Conservation (phyloP, 768 basidiomycete species). For the Pulveroboletus frians region DNA sequence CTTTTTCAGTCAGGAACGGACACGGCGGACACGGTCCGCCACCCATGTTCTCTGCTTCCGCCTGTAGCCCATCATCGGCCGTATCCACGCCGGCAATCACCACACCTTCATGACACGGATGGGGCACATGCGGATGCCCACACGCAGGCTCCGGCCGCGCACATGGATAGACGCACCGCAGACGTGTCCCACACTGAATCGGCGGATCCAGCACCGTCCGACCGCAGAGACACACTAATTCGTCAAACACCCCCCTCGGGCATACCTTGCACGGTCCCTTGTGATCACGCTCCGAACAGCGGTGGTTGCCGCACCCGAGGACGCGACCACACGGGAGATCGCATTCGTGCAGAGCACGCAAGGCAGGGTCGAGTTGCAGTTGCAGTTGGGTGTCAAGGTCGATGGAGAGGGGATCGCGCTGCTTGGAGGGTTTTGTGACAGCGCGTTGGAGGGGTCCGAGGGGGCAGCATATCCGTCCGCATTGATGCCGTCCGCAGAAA, state of each 20-base stretch:
- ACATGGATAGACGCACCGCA: conserved; percentile 81
- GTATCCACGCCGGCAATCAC: conserved; percentile 25
- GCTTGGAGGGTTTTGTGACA: conserved; percentile 47
- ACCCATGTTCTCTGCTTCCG: not conserved
- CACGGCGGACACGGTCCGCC: conserved; percentile 72
- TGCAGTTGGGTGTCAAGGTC: conserved; percentile 27
- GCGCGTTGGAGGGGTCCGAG: conserved; percentile 55
- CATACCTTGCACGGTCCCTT: conserved; percentile 78
- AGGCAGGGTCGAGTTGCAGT: conserved; percentile 41
- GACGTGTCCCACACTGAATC: conserved; percentile 76
- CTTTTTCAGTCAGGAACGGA: conserved; percentile 69
- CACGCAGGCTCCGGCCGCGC: conserved; percentile 63
- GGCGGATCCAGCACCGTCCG: conserved; percentile 87
- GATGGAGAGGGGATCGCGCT: conserved; percentile 25
- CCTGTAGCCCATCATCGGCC: conserved; percentile 21
- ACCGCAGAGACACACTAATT: conserved; percentile 82
- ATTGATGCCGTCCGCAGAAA: conserved; percentile 84
- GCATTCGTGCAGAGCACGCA: conserved; percentile 75
- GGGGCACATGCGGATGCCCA: conserved; percentile 74
- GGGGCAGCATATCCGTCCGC: conserved; percentile 83
- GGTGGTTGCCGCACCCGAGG: conserved; percentile 72
- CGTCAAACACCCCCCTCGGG: conserved; percentile 86
- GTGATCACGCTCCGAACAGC: conserved; percentile 79
- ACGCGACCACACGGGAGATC: conserved; percentile 73
- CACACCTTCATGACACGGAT: conserved; percentile 76